These are phyloP conservation scores for Ascodesmis nigricans DNA, from an alignment of 495 filamentous ascomycete species.

Conservation along the genomic window DNA sequence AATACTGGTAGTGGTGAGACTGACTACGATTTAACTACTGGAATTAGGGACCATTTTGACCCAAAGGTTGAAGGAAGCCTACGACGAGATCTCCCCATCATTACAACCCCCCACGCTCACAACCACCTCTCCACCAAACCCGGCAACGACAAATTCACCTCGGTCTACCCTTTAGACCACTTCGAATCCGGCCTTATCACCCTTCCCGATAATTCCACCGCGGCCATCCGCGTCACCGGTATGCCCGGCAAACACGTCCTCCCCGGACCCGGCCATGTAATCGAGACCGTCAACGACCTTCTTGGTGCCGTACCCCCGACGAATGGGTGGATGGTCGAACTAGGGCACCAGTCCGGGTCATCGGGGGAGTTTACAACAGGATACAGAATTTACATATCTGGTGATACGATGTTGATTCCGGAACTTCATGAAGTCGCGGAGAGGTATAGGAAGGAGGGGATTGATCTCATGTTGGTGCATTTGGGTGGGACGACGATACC, in stretches of 20 bases:
- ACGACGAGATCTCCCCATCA: conserved; percentile 36
- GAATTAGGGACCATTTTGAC: conserved; percentile 49
- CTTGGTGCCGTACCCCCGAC: conserved; percentile 43
- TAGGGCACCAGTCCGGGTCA: conserved; percentile 26
- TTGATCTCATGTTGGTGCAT: conserved; percentile 49
- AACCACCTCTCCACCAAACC: conserved; percentile 27
- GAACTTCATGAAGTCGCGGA: conserved; percentile 39
- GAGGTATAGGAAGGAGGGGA: conserved; percentile 26
- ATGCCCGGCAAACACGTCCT: conserved; percentile 55
- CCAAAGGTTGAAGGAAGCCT: conserved; percentile 35
- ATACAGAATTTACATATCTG: conserved; percentile 50
- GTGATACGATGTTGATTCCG: conserved; percentile 45
- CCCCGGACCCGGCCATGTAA: conserved; percentile 23
- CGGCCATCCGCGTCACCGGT: conserved; percentile 35
- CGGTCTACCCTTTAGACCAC: conserved; percentile 32
- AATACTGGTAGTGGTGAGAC: too few relatives aligned
- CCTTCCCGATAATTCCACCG: conserved; percentile 11
- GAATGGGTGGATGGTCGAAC: conserved; percentile 51
- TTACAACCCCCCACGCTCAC: conserved; percentile 43
- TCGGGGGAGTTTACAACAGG: conserved; percentile 26
- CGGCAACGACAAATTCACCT: conserved; percentile 30
- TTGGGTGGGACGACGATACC: conserved; percentile 44
- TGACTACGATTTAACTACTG: too few relatives aligned
- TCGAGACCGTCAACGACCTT: conserved; percentile 34
- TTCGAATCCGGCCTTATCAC: conserved; percentile 32